Conservation (phyloP, 768 basidiomycete species). For the Mycena leptocephala region DNA sequence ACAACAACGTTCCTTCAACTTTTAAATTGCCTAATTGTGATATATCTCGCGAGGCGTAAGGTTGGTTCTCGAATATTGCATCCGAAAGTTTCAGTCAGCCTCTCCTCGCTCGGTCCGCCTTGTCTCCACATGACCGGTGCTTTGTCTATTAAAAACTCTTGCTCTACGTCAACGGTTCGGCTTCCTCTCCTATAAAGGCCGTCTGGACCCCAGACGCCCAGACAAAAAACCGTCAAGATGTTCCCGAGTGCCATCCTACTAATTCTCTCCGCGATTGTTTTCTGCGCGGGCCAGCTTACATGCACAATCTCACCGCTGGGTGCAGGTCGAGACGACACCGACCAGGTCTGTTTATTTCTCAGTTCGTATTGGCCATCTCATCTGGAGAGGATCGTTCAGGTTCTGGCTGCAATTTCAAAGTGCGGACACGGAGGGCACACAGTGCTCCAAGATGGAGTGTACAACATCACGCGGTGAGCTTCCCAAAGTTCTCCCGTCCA, state of each 20-base stretch:
- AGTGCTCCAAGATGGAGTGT: constrained; percentile 50
- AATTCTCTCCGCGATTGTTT: background rate
- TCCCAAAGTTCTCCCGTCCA: too few relatives aligned
- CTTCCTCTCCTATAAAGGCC: background rate
- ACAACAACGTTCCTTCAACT: too few relatives aligned
- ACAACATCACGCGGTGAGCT: constrained; percentile 56
- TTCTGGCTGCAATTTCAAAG: constrained; percentile 50
- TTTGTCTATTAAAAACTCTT: too few relatives aligned
- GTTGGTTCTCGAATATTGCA: too few relatives aligned
- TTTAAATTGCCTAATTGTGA: too few relatives aligned
- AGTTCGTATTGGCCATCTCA: too few relatives aligned
- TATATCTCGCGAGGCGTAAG: too few relatives aligned
- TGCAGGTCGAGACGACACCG: constrained; percentile 46
- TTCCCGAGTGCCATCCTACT: background rate
- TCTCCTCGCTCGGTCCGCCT: background rate
- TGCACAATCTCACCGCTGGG: constrained; percentile 43
- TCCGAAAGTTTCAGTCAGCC: too few relatives aligned
- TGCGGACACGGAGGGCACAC: constrained; percentile 55
- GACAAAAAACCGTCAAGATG: background rate
- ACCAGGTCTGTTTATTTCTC: constrained; percentile 35
- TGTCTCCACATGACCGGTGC: background rate
- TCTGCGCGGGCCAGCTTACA: background rate
- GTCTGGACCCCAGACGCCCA: background rate
- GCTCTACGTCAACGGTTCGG: background rate
- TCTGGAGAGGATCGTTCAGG: constrained; percentile 35